These are phyloP conservation scores for Phaeosphaeria sp. DNA, from an alignment of 2,329 filamentous ascomycete species.

Conservation along the genomic window DNA sequence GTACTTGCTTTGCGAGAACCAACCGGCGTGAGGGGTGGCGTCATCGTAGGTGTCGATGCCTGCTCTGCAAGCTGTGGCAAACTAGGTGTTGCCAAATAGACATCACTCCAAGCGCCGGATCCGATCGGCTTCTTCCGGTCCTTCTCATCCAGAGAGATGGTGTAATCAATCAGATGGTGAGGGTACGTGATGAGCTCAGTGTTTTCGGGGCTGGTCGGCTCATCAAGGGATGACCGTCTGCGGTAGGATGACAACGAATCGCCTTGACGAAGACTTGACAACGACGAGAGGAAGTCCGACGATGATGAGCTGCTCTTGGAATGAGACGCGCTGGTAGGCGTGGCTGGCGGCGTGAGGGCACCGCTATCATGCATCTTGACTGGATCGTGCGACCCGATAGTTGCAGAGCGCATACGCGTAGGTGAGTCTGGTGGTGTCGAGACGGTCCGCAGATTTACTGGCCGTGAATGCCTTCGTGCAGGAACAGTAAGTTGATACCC, in stretches of 20 bases:
- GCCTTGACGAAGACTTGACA: slow-evolving; percentile 27
- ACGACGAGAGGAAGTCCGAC: slow-evolving; percentile 21
- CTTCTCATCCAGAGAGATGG: slow-evolving; percentile 27
- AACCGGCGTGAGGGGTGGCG: slow-evolving; percentile 39
- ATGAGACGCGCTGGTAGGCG: slow-evolving; percentile 29
- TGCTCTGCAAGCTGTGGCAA: slow-evolving; percentile 16
- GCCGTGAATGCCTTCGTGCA: slow-evolving; percentile 5
- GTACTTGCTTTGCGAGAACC: slow-evolving; percentile 25
- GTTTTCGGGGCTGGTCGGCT: slow-evolving; percentile 24
- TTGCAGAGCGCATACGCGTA: slow-evolving; percentile 20
- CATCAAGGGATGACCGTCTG: slow-evolving; percentile 22
- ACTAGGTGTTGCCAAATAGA: slow-evolving; percentile 41
- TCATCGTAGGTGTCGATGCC: slow-evolving; percentile 14
- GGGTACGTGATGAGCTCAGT: slow-evolving; percentile 33
- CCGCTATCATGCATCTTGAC: slow-evolving; percentile 23
- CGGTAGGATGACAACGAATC: slow-evolving; percentile 26
- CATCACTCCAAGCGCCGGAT: slow-evolving; percentile 46
- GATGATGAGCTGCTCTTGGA: slow-evolving; percentile 27
- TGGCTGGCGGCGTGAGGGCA: slow-evolving; percentile 37
- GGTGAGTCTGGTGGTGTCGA: slow-evolving; percentile 39
- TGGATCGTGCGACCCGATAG: slow-evolving; percentile 20
- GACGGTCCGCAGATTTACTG: slow-evolving; percentile 10
- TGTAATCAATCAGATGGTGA: slow-evolving; percentile 34
- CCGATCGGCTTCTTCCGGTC: slow-evolving; percentile 39
- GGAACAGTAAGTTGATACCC: slow-evolving; percentile 13